Conservation (phyloP, 108 stramenopile genomes). For the Aureococcus anophagefferens region DNA sequence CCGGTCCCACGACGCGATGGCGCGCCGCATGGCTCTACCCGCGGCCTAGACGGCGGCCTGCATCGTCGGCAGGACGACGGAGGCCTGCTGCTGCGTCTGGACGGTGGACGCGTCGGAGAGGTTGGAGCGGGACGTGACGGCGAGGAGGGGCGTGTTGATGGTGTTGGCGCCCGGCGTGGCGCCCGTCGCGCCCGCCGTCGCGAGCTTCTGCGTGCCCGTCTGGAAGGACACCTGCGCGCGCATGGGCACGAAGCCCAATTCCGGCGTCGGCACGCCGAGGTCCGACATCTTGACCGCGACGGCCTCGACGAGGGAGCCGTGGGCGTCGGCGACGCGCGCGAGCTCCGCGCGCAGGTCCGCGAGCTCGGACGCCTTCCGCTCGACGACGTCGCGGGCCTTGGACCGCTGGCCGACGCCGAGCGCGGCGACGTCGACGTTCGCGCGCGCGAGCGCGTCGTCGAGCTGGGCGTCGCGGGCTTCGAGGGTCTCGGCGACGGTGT, state of each 20-base stretch:
- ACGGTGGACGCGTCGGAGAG: no score
- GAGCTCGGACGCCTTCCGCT: conserved; percentile 27
- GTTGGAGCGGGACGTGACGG: no score
- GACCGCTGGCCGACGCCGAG: conserved; percentile 16
- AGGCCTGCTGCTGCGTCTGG: no score
- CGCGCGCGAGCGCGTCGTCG: conserved; percentile 49
- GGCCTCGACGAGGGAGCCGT: conserved; percentile 6
- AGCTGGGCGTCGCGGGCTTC: conserved; percentile 55
- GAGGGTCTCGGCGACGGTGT: conserved; percentile 28
- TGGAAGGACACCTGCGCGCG: no score
- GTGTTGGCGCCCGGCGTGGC: no score
- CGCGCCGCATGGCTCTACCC: no score
- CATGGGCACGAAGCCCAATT: neutral
- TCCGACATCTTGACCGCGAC: neutral
- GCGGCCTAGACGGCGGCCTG: no score
- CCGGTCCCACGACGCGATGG: no score
- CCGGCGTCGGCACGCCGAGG: neutral
- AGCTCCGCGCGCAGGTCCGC: conserved; percentile 28
- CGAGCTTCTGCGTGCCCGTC: no score
- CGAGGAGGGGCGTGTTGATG: no score
- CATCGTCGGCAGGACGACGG: no score
- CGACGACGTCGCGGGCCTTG: conserved; percentile 43
- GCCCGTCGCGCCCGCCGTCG: no score
- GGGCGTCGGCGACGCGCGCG: conserved; percentile 17
- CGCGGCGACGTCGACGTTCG: conserved; percentile 46